Evolutionary conservation across 1,139 yeast species (phyloP).

Genomic region (Suhomyces terraborum): DNA sequence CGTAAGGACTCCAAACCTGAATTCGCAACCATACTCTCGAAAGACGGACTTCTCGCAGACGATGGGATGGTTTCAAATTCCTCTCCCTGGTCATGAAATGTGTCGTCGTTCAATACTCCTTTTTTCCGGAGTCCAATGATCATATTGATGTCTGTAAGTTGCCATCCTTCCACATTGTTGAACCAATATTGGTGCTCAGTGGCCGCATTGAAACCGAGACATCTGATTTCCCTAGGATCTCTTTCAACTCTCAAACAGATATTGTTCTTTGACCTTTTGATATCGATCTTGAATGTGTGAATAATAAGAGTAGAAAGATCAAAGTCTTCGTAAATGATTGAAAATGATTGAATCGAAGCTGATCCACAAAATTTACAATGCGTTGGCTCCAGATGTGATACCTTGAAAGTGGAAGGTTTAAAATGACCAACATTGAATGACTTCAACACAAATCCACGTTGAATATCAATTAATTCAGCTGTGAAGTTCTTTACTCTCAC

Average conservation of each 20-base stretch:
- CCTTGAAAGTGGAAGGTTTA: constrained; percentile 60
- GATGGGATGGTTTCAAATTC: constrained; percentile 10
- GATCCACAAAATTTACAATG: constrained; percentile 93
- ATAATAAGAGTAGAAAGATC: constrained; percentile 61
- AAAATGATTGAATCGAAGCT: constrained; percentile 72
- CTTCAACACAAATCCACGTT: constrained; percentile 67
- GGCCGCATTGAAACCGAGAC: constrained; percentile 79
- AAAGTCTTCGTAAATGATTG: constrained; percentile 67
- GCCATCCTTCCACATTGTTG: constrained; percentile 71
- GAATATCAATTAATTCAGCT: constrained; percentile 74
- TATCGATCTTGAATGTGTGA: constrained; percentile 70
- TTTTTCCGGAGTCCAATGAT: constrained; percentile 68
- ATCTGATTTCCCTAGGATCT: constrained; percentile 88
- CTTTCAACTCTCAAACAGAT: constrained; percentile 88
- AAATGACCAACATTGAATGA: constrained; percentile 61
- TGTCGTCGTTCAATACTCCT: constrained; percentile 25
- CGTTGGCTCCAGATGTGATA: constrained; percentile 80
- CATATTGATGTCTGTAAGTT: constrained; percentile 73
- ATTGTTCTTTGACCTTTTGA: constrained; percentile 70
- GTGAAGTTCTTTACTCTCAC: constrained; percentile 54
- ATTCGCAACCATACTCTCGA: constrained; percentile 22
- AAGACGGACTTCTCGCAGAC: constrained; percentile 9
- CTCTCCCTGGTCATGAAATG: constrained; percentile 13
- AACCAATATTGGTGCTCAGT: constrained; percentile 72
- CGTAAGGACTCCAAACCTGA: constrained; percentile 29